Evolutionary conservation across 805 yeast genomes (phyloP), one percentile per base, ranked within the genome.

Genomic region (Cyberlindnera misumaiensis): DNA sequence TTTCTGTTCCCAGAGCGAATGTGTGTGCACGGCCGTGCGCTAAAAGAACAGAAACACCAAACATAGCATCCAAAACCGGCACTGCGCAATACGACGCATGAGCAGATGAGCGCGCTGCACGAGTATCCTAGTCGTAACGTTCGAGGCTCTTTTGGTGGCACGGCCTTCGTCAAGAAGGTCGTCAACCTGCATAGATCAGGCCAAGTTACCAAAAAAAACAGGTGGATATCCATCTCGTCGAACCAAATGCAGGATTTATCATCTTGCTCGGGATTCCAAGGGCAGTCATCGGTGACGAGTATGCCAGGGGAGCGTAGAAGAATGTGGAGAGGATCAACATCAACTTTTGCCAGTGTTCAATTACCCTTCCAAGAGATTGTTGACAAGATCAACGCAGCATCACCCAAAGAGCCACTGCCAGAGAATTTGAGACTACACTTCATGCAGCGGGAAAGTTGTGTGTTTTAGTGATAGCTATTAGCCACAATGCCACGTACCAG

Each of bases 241-340:
- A 67, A 32, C 68, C 70, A 11, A 54, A 65, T 36, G 59, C 62
- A 2, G 72, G 72, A 7, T 62, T 65, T 39, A 52, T 67, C 40
- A 67, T 67, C 41, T 42, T 64, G 4, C 47, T 65, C 39, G 71
- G 69, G 1, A 54, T 64, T 9, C 71, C 72, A 9, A 48, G 59
- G 11, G 57, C 67, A 5, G 52, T 67, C 14, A 53, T 64, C 33
- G 64, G 63, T 42, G 46, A 51, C 0, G 56, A 61, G n/a, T 64
- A 63, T 48, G 70, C 70, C 22, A 47, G 46, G 22, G 44, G 49
- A 4, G 55, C 63, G 17, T 66, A 53, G 33, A 49, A 61, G 25
- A 58, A 60, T 7, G 50, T 52, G 11, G 62, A 43, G 32, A 45
- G 41, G 41, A 56, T 33, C 45, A 48, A 53, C 20, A 25, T 53